Conservation (phyloP, 2,329 filamentous ascomycete genomes). For the Moelleriella libera region DNA sequence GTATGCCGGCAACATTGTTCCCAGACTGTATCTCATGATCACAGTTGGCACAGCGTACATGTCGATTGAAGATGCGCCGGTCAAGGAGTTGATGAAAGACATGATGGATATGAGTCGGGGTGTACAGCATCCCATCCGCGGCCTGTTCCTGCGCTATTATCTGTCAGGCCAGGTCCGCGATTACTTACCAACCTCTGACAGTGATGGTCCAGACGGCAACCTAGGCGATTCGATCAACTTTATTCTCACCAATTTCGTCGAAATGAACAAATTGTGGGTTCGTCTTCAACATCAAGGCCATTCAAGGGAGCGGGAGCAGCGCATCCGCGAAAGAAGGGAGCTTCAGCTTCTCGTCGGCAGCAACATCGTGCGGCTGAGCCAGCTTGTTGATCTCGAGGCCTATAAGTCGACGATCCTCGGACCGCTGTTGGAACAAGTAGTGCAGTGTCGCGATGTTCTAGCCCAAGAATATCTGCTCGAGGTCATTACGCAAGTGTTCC, state of each 20-base stretch:
- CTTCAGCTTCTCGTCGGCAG: slow-evolving; percentile 90
- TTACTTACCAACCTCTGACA: slow-evolving; percentile 63
- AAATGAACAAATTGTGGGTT: slow-evolving; percentile 99
- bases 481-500: slow-evolving; percentile 97
- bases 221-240: slow-evolving; percentile 97
- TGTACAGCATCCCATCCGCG: slow-evolving; percentile 91
- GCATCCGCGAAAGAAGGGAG: slow-evolving; percentile 89
- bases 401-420: slow-evolving; percentile 86
- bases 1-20: slow-evolving; percentile 96
- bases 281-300: slow-evolving; percentile 94
- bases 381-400: slow-evolving; percentile 84
- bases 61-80: slow-evolving; percentile 92
- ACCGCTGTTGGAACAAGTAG: slow-evolving; percentile 87
- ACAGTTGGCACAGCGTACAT: slow-evolving; percentile 99
- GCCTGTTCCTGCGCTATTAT: slow-evolving; percentile 91
- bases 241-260: slow-evolving; percentile 94
- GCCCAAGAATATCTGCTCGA: slow-evolving; percentile 96
- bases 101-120: slow-evolving; percentile 99
- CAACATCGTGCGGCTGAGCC: slow-evolving; percentile 88
- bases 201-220: slow-evolving; percentile 89
- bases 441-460: slow-evolving; percentile 91
- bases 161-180: slow-evolving; percentile 90
- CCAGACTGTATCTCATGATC: slow-evolving; percentile 95
- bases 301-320: slow-evolving; percentile 82
- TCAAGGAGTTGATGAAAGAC: slow-evolving; percentile 99